Base-by-base conservation (phyloP, 73 alveolate species). In the Urostyla sp. region DNA sequence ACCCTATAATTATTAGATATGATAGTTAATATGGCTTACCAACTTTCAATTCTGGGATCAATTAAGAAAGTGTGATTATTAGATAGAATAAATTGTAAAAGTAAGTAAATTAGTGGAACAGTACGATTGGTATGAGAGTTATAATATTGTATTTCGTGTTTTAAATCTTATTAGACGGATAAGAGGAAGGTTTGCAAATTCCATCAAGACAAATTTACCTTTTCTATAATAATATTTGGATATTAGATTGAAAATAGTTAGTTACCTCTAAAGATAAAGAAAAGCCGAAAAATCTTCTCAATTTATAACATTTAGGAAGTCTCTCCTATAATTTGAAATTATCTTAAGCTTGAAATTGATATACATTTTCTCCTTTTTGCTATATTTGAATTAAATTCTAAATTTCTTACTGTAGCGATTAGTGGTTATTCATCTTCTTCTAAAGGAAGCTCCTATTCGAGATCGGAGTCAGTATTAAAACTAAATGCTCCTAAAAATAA, bases 61-160 rank as follows among this genome's bases (percentile, higher is more conserved):
- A 89, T 69, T 95, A 94, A 37, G 96, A 76, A 32, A 95, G 72
- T 15, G 98, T 85, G 28, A 94, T 80, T 31, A 95, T 36, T 48
- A 95, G 81, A 78, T 88, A 95, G 89, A 95, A 95, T 69, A 94
- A 60, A 77, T 94, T 95, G 48, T 87, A 84, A 85, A 94, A 94
- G 87, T 77, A 91, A 72, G 86, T 90, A 84, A 95, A 95, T 86
- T 95, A 94, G 59, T 95, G 83, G 90, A 79, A 94, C 34, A 95
- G 88, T n/a, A 95, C 98, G 44, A 94, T 81, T 24, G 97, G 96
- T 23, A 95, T 74, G 85, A 95, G 89, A 40, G 98, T 75, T 37
- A 95, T 20, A 31, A 85, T 59, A 44, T 87, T 75, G 90, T 95
- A 95, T 81, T 95, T 95, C 73, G 87, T 87, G 80, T 95, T 95